Evolutionary conservation across 208 protist genomes (phyloP).

Genomic region (Wallacemonas sp.): DNA sequence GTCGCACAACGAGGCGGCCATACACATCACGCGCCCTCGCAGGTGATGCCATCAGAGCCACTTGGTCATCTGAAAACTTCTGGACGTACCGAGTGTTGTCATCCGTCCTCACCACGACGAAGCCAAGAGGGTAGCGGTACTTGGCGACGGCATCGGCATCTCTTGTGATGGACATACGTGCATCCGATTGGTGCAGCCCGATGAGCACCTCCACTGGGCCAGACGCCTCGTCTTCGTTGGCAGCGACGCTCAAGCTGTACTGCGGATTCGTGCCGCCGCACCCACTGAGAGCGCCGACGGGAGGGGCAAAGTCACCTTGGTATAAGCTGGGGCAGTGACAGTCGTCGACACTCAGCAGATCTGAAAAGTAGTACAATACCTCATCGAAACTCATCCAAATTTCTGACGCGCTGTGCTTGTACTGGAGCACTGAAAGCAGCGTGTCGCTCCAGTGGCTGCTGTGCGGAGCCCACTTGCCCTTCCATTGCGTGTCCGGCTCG

Average conservation of each 20-base stretch:
- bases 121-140: slow-evolving; percentile 56
- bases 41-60: slow-evolving; percentile 28
- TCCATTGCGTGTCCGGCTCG: slow-evolving; percentile 37
- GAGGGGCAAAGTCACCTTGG: slow-evolving; percentile 14
- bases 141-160: slow-evolving; percentile 38
- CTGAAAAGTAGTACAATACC: slow-evolving; percentile 85
- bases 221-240: slow-evolving; percentile 14
- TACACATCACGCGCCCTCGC: slow-evolving; percentile 27
- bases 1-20: slow-evolving; percentile 16
- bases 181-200: slow-evolving; percentile 76
- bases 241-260: slow-evolving; percentile 46
- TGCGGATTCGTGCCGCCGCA: slow-evolving; percentile 39
- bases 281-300: slow-evolving; percentile 30
- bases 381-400: slow-evolving; percentile 87
- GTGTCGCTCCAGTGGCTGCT: slow-evolving; percentile 59
- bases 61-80: slow-evolving; percentile 34
- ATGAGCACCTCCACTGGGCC: slow-evolving; percentile 42
- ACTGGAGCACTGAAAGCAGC: slow-evolving; percentile 44
- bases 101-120: slow-evolving; percentile 50
- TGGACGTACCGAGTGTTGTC: slow-evolving; percentile 59
- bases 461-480: slow-evolving; percentile 58
- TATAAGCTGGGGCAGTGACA: slow-evolving; percentile 17
- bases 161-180: slow-evolving; percentile 61
- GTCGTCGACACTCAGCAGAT: slow-evolving; percentile 62
- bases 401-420: slow-evolving; percentile 31